These are phyloP conservation scores for Naematelia aurantialba DNA, from an alignment of 768 basidiomycete genomes.

Conservation along the genomic window DNA sequence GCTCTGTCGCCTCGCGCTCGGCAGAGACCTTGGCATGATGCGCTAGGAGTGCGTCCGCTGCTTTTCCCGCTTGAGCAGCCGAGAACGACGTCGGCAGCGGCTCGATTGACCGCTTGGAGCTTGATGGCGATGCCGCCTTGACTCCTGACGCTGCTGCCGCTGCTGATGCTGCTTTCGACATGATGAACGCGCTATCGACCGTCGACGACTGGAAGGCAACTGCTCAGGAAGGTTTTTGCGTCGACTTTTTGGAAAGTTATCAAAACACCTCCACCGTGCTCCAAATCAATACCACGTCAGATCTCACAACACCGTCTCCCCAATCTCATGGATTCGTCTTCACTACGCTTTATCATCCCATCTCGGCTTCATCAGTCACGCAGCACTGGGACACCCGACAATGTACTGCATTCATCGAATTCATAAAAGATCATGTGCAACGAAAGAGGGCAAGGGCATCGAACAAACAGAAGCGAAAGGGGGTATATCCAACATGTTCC, in stretches of 20 bases:
- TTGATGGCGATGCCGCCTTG: not conserved
- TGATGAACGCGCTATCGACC: no score
- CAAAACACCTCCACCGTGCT: not conserved
- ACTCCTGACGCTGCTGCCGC: not conserved
- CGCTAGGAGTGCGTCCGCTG: slow-evolving; percentile 70
- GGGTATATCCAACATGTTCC: slow-evolving; percentile 6
- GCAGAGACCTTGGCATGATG: slow-evolving; percentile 65
- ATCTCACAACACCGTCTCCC: no score
- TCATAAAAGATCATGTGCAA: not conserved
- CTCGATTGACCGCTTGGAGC: not conserved
- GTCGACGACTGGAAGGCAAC: no score
- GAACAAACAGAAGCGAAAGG: not conserved
- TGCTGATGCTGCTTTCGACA: no score
- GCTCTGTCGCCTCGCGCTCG: slow-evolving; percentile 66
- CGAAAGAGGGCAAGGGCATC: not conserved
- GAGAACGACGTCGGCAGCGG: slow-evolving; percentile 54
- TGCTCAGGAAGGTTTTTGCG: not conserved
- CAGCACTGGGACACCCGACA: no score
- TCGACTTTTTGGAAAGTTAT: not conserved
- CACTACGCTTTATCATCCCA: not conserved
- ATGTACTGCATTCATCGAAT: not conserved
- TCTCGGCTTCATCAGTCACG: not conserved
- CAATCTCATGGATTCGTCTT: no score
- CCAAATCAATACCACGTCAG: not conserved
- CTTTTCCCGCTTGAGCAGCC: slow-evolving; percentile 66